phyloP scores from a whole-genome alignment of 257 asterid species.

The Coffea canephora region DNA sequence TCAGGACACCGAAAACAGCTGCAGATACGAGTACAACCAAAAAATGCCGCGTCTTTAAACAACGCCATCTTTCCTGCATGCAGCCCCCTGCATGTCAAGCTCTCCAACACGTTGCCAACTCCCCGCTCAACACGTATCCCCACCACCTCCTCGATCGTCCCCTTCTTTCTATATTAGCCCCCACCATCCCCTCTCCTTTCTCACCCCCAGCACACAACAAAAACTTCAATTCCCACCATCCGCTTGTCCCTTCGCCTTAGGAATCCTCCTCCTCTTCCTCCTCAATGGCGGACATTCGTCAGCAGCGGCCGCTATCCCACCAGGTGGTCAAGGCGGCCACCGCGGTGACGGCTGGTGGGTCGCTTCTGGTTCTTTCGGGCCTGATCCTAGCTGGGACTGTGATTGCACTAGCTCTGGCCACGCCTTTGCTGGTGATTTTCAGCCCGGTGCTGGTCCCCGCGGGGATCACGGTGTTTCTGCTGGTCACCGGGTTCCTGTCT shows the following conservation, averaged over 20 bases:
- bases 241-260: not conserved
- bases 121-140: conserved; percentile 32
- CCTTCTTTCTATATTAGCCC: not conserved
- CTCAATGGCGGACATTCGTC: conserved; percentile 20
- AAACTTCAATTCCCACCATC: no score
- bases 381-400: conserved; percentile 61
- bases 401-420: conserved; percentile 60
- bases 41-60: conserved; percentile 42
- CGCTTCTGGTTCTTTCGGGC: conserved; percentile 62
- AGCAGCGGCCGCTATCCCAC: conserved; percentile 41
- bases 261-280: not conserved
- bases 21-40: conserved; percentile 13
- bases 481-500: conserved; percentile 55
- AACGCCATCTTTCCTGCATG: conserved; percentile 31
- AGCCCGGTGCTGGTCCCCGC: conserved; percentile 89
- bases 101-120: conserved; percentile 38
- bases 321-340: conserved; percentile 63
- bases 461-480: conserved; percentile 34
- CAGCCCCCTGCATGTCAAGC: conserved; percentile 54
- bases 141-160: not conserved
- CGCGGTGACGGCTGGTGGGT: conserved; percentile 69
- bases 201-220: no score
- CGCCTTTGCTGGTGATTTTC: conserved; percentile 73
- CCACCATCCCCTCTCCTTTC: not conserved
- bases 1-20: not conserved